Evolutionary conservation across 305 asterid species (phyloP).

Genomic region (Fraxinus paxiana): DNA sequence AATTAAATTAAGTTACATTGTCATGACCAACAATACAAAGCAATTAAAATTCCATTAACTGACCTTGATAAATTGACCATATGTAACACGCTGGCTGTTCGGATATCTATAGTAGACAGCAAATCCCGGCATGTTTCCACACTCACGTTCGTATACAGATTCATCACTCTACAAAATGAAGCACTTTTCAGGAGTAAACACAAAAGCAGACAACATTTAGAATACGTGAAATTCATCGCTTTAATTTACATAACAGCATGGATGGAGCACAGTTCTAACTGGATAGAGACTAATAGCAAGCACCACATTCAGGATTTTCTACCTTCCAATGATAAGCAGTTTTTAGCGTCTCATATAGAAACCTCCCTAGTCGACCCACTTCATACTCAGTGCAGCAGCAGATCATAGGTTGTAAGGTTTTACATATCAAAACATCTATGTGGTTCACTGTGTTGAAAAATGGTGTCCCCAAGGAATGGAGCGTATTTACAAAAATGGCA

Average conservation of each 20-base stretch:
- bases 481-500: conserved; percentile 86
- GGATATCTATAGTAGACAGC: conserved; percentile 98
- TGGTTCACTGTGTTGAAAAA: conserved; percentile 98
- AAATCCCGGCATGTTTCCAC: conserved; percentile 99
- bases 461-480: conserved; percentile 97
- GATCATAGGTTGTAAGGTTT: conserved; percentile 98
- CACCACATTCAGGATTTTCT: conserved; percentile 17
- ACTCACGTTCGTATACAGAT: conserved; percentile 89
- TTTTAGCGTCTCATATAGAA: conserved; percentile 85
- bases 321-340: conserved; percentile 99
- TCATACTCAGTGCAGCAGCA: conserved; percentile 99
- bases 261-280: background rate
- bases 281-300: conserved; percentile 10
- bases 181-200: conserved; percentile 13
- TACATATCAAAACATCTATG: conserved; percentile 94
- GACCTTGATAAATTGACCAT: conserved; percentile 93
- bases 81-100: conserved; percentile 94
- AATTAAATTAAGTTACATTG: background rate
- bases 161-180: conserved; percentile 67
- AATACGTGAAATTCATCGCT: conserved; percentile 8
- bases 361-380: conserved; percentile 94
- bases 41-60: conserved; percentile 25
- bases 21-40: conserved; percentile 8
- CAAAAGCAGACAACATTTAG: conserved; percentile 1
- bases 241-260: background rate